Evolutionary conservation across 176 grass and related monocot genomes (phyloP).

Genomic region (Melocanna baccifera): DNA sequence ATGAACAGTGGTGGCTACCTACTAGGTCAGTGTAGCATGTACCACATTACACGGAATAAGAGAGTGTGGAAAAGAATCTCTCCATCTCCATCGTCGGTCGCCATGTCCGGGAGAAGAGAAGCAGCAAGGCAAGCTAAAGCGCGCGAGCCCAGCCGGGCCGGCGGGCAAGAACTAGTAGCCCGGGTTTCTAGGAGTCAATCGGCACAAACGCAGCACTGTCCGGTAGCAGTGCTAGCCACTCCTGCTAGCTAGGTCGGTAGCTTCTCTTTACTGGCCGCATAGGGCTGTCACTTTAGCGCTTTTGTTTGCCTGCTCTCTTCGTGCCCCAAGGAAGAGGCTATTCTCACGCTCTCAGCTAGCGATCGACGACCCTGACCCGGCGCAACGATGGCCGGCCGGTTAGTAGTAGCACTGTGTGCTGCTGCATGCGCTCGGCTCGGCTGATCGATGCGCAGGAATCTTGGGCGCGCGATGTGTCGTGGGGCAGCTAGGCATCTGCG

Average conservation of each 20-base stretch:
- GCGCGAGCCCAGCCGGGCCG: not conserved
- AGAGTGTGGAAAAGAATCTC: conserved; percentile 28
- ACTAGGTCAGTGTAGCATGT: not conserved
- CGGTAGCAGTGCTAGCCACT: not conserved
- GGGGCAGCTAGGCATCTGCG: not conserved
- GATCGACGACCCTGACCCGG: not conserved
- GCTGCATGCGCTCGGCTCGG: not conserved
- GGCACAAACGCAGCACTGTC: conserved; percentile 3
- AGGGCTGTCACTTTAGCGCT: conserved; percentile 25
- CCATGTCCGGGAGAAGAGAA: conserved; percentile 39
- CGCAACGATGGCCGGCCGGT: not conserved
- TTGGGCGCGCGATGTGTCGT: not conserved
- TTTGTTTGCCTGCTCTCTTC: conserved; percentile 18
- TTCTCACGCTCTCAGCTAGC: not conserved
- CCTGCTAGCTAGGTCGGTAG: not conserved
- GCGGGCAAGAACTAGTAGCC: conserved; percentile 13
- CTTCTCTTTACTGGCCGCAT: not conserved
- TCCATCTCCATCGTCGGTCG: conserved; percentile 15
- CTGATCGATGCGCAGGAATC: conserved; percentile 19
- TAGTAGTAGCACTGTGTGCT: not conserved
- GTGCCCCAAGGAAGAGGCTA: conserved; percentile 1
- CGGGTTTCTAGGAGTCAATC: conserved; percentile 62
- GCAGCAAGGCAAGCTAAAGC: conserved; percentile 14
- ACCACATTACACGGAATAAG: conserved; percentile 39
- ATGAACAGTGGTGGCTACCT: not conserved